These are phyloP conservation scores for Chalara sp. DNA, from an alignment of 2,329 filamentous ascomycete genomes.

Conservation along the genomic window DNA sequence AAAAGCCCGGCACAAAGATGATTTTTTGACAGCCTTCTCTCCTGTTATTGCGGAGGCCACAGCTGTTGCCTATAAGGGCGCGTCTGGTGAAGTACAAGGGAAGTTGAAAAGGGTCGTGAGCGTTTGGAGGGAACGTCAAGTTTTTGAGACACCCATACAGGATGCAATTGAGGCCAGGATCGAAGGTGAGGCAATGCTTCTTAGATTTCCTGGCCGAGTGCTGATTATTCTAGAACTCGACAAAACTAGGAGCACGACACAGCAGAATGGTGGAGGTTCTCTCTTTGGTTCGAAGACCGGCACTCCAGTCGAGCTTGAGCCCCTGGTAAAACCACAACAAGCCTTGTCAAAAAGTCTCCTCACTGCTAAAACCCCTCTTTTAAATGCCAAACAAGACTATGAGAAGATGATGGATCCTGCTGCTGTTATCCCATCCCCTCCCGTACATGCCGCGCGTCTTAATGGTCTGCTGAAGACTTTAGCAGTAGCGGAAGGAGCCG, in stretches of 20 bases:
- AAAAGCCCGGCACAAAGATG: slow-evolving; percentile 83
- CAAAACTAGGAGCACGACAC: slow-evolving; percentile 47
- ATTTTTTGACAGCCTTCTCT: slow-evolving; percentile 87
- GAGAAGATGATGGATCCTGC: slow-evolving; percentile 72
- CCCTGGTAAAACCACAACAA: slow-evolving; percentile 68
- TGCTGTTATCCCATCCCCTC: slow-evolving; percentile 65
- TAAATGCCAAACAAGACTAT: slow-evolving; percentile 73
- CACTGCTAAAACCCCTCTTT: slow-evolving; percentile 58
- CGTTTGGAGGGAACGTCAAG: slow-evolving; percentile 81
- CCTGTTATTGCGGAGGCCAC: slow-evolving; percentile 90
- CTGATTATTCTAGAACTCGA: slow-evolving; percentile 47
- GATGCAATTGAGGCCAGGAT: slow-evolving; percentile 73
- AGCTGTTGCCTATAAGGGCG: slow-evolving; percentile 82
- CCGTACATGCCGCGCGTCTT: slow-evolving; percentile 85
- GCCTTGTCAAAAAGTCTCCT: slow-evolving; percentile 66
- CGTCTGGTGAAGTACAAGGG: slow-evolving; percentile 75
- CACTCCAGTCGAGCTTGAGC: slow-evolving; percentile 69
- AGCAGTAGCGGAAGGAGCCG: slow-evolving; percentile 79
- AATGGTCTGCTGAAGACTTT: slow-evolving; percentile 85
- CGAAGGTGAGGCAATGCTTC: slow-evolving; percentile 49
- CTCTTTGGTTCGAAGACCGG: slow-evolving; percentile 56
- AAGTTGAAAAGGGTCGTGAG: slow-evolving; percentile 87
- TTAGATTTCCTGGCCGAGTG: not conserved
- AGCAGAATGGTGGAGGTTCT: slow-evolving; percentile 55
- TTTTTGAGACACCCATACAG: slow-evolving; percentile 78